Conservation (phyloP, 345 rosid genomes). For the Cardiospermum halicacabum region DNA sequence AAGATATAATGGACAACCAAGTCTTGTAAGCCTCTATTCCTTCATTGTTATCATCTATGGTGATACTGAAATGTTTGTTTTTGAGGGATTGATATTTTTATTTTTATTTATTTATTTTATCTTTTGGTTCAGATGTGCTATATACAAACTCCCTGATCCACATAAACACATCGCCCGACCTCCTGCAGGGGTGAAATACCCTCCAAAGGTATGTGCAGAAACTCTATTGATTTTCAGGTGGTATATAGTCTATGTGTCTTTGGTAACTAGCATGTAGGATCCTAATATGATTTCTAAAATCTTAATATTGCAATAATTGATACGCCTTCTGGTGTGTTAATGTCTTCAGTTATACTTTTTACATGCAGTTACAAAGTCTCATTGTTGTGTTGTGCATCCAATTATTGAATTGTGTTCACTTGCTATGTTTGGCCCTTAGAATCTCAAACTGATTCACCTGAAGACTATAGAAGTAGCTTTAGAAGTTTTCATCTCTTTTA, state of each 20-base stretch:
- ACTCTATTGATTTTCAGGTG: too few species aligned
- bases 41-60: neutral
- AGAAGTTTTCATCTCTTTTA: neutral
- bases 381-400: neutral
- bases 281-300: too few species aligned
- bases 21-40: constrained; percentile 61
- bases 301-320: too few species aligned
- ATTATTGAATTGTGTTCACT: neutral
- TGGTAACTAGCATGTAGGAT: too few species aligned
- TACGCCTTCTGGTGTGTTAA: too few species aligned
- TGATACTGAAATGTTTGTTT: constrained; percentile 1
- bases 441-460: neutral
- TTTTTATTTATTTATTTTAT: constrained; percentile 10
- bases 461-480: neutral
- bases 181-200: constrained; percentile 57
- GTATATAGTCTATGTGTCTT: too few species aligned
- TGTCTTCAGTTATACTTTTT: neutral
- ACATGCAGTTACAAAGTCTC: neutral
- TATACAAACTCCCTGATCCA: constrained; percentile 75
- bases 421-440: neutral
- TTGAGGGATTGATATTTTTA: neutral
- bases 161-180: constrained; percentile 59
- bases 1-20: constrained; percentile 80
- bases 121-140: constrained; percentile 56
- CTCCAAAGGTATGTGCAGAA: constrained; percentile 53